Evolutionary conservation across 345 rosid species (phyloP), one percentile per base, ranked within the genome.

Genomic region (Melastoma malabathricum): DNA sequence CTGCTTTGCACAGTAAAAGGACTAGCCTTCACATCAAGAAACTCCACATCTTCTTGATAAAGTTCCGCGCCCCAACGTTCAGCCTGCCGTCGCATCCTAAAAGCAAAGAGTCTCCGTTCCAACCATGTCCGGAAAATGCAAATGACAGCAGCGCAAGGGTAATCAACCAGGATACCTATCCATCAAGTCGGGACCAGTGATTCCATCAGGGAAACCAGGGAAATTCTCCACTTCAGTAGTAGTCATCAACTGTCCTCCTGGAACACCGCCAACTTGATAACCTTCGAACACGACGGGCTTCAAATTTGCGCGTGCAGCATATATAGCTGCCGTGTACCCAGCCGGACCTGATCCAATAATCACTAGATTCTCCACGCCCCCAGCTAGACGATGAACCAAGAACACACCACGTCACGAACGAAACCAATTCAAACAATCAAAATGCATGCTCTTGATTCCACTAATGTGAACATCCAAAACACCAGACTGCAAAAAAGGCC

Each of bases 31-130:
- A 90, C 77, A 63, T 72, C 76, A 69, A 90, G 60, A 64, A 59
- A 65, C 58, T 90, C 98, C 16, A 90, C 96, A 68, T 90, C 98
- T 79, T 90, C 96, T 53, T 84, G 95, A 69, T 61, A 73, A 60
- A 90, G 58, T 57, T 90, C 95, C 16, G 96, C 98, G 64, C 98
- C 98, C 98, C 98, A 90, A 7, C 93, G 75, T 71, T 90, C 98
- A 58, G 98, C 98, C 75, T 90, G 98, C 39, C 72, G 71, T 51
- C 87, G 79, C 93, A 90, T 90, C 76, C 98, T 90, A 61, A 55
- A 18, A 55, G 65, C 29, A 45, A 29, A 50, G 41, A 34, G 9
- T 34, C 41, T 34, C 9, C 41, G 2, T 34, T 12, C 6, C 12
- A 7, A 34, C 41, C 10, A 5, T 8, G 41, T 34, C 41, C 41